Conservation (phyloP, 2,329 filamentous ascomycete species). For the Verticillium isaacii region DNA sequence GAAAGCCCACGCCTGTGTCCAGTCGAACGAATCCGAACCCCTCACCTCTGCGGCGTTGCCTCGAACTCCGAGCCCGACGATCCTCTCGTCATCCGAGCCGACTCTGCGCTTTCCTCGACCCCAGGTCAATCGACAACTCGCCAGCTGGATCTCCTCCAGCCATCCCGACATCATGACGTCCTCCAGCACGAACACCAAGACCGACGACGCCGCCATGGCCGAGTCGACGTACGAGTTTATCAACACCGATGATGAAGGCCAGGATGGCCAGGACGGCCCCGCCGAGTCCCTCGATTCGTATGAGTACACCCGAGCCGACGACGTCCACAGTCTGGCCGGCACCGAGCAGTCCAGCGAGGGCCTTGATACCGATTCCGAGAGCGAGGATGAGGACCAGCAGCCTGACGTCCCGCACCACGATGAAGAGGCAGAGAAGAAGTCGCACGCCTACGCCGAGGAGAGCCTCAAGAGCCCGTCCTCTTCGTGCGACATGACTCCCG, state of each 20-base stretch:
- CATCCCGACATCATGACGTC: slow-evolving; percentile 52
- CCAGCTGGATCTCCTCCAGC: slow-evolving; percentile 56
- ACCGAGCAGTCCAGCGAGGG: slow-evolving; percentile 44
- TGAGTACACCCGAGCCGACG: slow-evolving; percentile 42
- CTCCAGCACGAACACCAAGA: slow-evolving; percentile 21
- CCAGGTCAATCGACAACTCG: slow-evolving; percentile 49
- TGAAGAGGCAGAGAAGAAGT: slow-evolving; percentile 17
- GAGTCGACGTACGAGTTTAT: slow-evolving; percentile 57
- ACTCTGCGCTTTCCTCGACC: slow-evolving; percentile 53
- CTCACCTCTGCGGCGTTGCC: slow-evolving; percentile 14
- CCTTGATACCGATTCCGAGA: slow-evolving; percentile 9
- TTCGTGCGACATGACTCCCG: slow-evolving; percentile 11
- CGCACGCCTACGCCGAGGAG: slow-evolving; percentile 39
- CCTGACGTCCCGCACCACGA: slow-evolving; percentile 24
- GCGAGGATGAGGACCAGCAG: slow-evolving; percentile 1
- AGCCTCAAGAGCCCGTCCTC: slow-evolving; percentile 37
- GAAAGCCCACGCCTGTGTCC: slow-evolving; percentile 11
- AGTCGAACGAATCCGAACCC: slow-evolving; percentile 12
- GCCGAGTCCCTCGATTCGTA: slow-evolving; percentile 47
- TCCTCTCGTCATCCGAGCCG: slow-evolving; percentile 38
- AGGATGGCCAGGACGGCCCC: slow-evolving; percentile 39
- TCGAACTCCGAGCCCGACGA: slow-evolving; percentile 3
- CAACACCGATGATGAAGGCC: slow-evolving; percentile 48
- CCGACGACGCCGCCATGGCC: slow-evolving; percentile 45
- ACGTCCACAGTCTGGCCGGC: slow-evolving; percentile 45